Percentiles rank a stretch among this genome's conserved stretches.
These are phyloP conservation scores for Agroathelia rolfsii DNA, from an alignment of 1,284 basidiomycete species.

Conservation along the genomic window DNA sequence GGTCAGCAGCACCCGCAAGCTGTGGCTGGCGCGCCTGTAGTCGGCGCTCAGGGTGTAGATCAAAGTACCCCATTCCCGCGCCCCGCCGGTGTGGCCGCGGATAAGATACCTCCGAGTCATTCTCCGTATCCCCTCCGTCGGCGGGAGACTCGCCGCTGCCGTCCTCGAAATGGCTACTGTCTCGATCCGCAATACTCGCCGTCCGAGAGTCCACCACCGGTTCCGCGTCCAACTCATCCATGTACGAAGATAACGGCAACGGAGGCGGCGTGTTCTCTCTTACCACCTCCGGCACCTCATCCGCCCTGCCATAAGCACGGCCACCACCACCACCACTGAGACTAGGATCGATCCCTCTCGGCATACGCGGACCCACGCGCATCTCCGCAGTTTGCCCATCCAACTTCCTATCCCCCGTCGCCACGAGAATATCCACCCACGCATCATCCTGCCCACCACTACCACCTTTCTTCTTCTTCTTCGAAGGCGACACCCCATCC, in stretches of 20 bases:
- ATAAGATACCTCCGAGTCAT: slow-evolving; percentile 25
- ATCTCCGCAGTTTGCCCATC: slow-evolving; percentile 46
- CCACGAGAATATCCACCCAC: slow-evolving; percentile 81
- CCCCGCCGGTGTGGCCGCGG: slow-evolving; percentile 26
- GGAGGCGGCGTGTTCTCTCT: no score
- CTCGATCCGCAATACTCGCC: slow-evolving; percentile 1
- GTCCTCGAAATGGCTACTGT: slow-evolving; percentile 2
- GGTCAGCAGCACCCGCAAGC: slow-evolving; percentile 7
- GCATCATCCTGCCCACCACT: slow-evolving; percentile 62
- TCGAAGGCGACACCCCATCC: no score
- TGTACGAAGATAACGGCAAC: slow-evolving; percentile 32
- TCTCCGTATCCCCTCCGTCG: no score
- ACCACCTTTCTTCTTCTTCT: slow-evolving; percentile 38
- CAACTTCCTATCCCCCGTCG: slow-evolving; percentile 49
- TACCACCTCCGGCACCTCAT: no score
- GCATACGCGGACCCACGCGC: slow-evolving; percentile 21
- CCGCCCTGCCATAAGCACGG: slow-evolving; percentile 63
- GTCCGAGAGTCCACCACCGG: no score
- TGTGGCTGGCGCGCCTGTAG: slow-evolving; percentile 20
- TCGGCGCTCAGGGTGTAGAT: slow-evolving; percentile 49
- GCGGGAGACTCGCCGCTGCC: slow-evolving; percentile 13
- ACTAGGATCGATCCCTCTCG: no score
- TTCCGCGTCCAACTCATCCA: no score
- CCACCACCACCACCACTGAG: no score
- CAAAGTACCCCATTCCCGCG: slow-evolving; percentile 67